Conservation (phyloP, 1,284 basidiomycete species). For the Cerrena zonata region DNA sequence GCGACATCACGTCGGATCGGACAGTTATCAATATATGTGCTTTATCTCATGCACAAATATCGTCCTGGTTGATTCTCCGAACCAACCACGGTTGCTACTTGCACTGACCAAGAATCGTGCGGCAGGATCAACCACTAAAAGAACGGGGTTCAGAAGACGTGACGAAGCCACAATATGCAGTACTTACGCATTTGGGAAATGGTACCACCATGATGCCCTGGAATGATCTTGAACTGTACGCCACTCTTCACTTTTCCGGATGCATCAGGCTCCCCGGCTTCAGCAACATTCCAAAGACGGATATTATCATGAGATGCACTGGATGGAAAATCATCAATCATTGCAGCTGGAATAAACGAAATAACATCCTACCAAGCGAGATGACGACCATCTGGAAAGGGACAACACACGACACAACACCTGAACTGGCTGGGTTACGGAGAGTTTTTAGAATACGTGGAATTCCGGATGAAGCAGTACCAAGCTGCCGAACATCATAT, state of each 20-base stretch:
- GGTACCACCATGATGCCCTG: conserved; percentile 92
- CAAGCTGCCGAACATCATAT: conserved; percentile 82
- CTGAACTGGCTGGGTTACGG: conserved; percentile 83
- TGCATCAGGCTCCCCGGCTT: conserved; percentile 63
- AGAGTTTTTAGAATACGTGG: conserved; percentile 77
- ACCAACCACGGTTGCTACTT: conserved; percentile 93
- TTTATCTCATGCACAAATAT: conserved; percentile 89
- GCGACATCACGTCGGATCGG: background rate
- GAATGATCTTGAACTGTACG: conserved; percentile 90
- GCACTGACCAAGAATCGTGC: conserved; percentile 84
- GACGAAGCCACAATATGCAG: background rate
- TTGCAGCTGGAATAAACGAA: background rate
- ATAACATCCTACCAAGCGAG: conserved; percentile 72
- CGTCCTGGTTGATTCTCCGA: conserved; percentile 82
- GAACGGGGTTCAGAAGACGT: conserved; percentile 9
- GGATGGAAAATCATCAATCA: conserved; percentile 7
- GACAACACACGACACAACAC: conserved; percentile 85
- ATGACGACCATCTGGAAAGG: conserved; percentile 84
- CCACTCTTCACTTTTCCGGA: conserved; percentile 54
- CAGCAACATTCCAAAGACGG: conserved; percentile 86
- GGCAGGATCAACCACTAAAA: conserved; percentile 79
- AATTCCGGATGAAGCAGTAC: conserved; percentile 43
- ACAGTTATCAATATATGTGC: conserved; percentile 28
- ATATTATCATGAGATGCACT: conserved; percentile 93
- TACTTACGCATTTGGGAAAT: conserved; percentile 79